Conservation (phyloP, 1,284 basidiomycete genomes). For the Pseudozyma sp. region DNA sequence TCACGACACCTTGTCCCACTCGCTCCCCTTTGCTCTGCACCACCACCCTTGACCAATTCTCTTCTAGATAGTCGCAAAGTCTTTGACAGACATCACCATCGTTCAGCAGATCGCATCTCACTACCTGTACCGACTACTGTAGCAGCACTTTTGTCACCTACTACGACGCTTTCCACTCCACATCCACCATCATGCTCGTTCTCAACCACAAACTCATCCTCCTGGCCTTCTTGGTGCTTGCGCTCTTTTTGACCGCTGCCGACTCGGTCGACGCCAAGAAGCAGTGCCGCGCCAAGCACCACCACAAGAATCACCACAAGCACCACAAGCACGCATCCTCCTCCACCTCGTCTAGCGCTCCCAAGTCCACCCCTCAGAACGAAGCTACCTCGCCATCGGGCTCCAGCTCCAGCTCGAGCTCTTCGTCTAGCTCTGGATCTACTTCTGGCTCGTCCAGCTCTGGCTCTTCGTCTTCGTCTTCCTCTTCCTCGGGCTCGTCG, state of each 20-base stretch:
- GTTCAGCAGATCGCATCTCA: constrained; percentile 16
- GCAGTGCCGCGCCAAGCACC: constrained; percentile 35
- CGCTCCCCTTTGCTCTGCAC: constrained; percentile 3
- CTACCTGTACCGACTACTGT: constrained; percentile 28
- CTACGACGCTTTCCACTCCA: neutral
- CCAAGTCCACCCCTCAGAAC: constrained; percentile 9
- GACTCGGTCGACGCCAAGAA: constrained; percentile 37
- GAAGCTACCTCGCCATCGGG: constrained; percentile 13
- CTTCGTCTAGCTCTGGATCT: constrained; percentile 14
- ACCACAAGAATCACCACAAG: constrained; percentile 23
- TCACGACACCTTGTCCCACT: neutral
- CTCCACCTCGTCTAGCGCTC: constrained; percentile 1
- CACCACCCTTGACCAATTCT: neutral
- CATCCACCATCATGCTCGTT: constrained; percentile 29
- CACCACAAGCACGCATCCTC: constrained; percentile 12
- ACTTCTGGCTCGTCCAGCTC: constrained; percentile 13
- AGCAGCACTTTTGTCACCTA: constrained; percentile 9
- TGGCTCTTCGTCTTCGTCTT: constrained; percentile 14
- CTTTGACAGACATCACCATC: constrained; percentile 50
- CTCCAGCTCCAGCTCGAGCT: constrained; percentile 12
- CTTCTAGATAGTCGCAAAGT: constrained; percentile 26
- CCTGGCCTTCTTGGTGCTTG: constrained; percentile 36
- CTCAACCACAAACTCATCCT: constrained; percentile 45
- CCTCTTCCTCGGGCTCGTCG: constrained; percentile 9
- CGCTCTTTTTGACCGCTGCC: constrained; percentile 26